phyloP scores from a whole-genome alignment of 441 rosid species.

The Mallotus repandus region DNA sequence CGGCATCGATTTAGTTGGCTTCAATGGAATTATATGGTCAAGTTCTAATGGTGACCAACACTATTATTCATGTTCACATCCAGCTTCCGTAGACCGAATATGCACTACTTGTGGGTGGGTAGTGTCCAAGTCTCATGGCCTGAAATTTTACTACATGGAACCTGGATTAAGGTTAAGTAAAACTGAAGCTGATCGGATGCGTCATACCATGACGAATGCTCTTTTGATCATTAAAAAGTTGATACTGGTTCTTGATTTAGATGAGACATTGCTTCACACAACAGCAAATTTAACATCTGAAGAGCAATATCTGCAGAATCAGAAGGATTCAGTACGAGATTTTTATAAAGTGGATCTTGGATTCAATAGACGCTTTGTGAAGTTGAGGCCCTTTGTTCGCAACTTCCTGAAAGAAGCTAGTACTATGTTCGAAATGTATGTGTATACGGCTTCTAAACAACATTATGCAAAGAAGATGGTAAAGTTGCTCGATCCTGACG shows the following conservation, averaged over 20 bases:
- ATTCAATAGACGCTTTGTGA: background rate
- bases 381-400: conserved; percentile 11
- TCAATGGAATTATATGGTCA: too few relatives aligned
- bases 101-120: background rate
- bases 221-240: background rate
- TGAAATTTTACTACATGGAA: background rate
- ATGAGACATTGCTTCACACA: background rate
- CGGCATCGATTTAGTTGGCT: too few relatives aligned
- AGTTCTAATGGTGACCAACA: too few relatives aligned
- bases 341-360: background rate
- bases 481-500: conserved; percentile 13
- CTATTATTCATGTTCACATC: conserved; percentile 6
- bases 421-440: conserved; percentile 4
- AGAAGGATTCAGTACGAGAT: background rate
- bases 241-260: conserved; percentile 22
- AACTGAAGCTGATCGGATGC: background rate
- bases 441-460: background rate
- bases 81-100: background rate
- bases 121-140: background rate
- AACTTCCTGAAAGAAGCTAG: conserved; percentile 6
- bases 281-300: background rate
- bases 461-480: background rate
- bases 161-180: background rate
- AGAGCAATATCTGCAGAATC: background rate
- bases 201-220: background rate